Conservation (phyloP, 2,329 filamentous ascomycete genomes). For the Lasiodiplodia gonubiensis region DNA sequence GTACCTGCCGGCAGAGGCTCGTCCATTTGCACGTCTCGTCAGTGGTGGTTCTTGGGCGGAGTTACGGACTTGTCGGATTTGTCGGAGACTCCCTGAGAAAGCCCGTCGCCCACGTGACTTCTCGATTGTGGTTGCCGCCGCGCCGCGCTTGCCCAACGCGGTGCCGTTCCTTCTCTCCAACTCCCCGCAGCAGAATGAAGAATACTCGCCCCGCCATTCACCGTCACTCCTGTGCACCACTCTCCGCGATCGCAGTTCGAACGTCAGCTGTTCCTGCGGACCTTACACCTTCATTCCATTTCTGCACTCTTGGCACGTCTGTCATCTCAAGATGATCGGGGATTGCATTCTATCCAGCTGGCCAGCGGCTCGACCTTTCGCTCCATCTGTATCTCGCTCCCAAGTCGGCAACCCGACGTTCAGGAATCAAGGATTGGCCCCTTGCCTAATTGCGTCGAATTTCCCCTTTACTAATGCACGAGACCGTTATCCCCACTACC, state of each 20-base stretch:
- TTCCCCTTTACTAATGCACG: background rate
- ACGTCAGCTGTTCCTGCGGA: background rate
- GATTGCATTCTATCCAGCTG: background rate
- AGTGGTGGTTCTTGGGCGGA: slow-evolving; percentile 10
- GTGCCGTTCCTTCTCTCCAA: background rate
- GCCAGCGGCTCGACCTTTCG: too few species aligned
- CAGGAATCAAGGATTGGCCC: background rate
- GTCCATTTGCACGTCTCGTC: slow-evolving; percentile 17
- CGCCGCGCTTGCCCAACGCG: background rate
- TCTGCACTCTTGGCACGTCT: background rate
- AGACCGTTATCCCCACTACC: background rate
- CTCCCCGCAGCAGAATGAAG: background rate
- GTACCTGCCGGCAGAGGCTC: slow-evolving; percentile 22
- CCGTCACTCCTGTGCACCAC: background rate
- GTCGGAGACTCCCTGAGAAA: background rate
- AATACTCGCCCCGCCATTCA: background rate
- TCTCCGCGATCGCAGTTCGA: background rate
- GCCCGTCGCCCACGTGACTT: background rate
- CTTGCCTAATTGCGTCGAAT: background rate
- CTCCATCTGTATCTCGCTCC: background rate
- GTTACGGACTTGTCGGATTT: slow-evolving; percentile 25
- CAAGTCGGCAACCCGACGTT: background rate
- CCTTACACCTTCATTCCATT: background rate
- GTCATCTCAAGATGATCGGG: background rate
- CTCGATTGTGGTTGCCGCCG: slow-evolving; percentile 1